phyloP scores from a whole-genome alignment of 2,329 filamentous ascomycete species.

The Venturia nashicola region DNA sequence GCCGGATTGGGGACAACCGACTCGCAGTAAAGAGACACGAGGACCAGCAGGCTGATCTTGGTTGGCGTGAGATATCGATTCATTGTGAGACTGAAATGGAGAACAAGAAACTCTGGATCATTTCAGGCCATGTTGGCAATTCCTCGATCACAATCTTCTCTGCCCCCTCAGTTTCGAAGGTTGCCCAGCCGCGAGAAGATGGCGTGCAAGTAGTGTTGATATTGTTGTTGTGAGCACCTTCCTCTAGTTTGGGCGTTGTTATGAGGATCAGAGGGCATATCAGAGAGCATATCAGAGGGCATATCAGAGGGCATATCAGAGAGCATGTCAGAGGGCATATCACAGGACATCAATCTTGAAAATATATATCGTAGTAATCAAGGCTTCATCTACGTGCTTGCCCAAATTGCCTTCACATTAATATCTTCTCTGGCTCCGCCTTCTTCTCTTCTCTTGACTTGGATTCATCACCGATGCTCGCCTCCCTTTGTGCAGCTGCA shows the following conservation, averaged over 20 bases:
- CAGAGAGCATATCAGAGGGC: too few relatives aligned
- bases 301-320: too few relatives aligned
- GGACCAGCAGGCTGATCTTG: constrained; percentile 68
- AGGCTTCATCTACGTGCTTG: too few relatives aligned
- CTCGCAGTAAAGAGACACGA: constrained; percentile 72
- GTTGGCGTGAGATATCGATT: constrained; percentile 78
- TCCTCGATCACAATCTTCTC: not conserved
- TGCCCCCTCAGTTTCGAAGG: not conserved
- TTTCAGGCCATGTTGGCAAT: not conserved
- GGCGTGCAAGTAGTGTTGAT: too few relatives aligned
- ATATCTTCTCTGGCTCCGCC: constrained; percentile 7
- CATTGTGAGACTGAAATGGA: constrained; percentile 35
- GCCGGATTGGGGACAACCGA: constrained; percentile 55
- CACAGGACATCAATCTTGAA: too few relatives aligned
- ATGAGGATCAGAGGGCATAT: too few relatives aligned
- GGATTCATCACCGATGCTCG: not conserved
- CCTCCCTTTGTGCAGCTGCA: not conserved
- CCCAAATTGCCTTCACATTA: not conserved
- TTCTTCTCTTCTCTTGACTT: not conserved
- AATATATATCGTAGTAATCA: too few relatives aligned
- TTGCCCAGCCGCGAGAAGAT: not conserved
- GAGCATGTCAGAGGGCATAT: too few relatives aligned
- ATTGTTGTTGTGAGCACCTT: too few relatives aligned
- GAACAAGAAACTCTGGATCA: not conserved
- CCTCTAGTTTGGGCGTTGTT: too few relatives aligned